Evolutionary conservation across 2,329 filamentous ascomycete genomes (phyloP), one percentile per base, ranked within the genome.

Genomic region (Phoma sp.): DNA sequence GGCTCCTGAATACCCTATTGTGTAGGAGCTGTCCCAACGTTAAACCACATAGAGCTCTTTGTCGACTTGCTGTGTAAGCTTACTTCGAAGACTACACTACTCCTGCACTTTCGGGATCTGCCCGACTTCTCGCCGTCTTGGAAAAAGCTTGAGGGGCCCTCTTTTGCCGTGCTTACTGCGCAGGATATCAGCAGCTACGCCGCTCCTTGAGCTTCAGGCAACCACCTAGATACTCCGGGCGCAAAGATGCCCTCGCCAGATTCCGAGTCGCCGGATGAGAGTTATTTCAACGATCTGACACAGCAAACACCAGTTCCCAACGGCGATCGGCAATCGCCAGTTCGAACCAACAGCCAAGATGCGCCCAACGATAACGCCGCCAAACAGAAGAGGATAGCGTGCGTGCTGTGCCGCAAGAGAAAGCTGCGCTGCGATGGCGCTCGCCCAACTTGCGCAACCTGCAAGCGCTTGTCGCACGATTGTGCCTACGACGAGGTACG

Each of bases 401-500:
- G 95, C 74, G 90, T 96, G 70, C 87, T 98, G 59, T 99, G 95
- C 73, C 84, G 93, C 67, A 95, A 93, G 77, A 85, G 93, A 71
- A 98, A 98, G 78, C 80, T 97, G 63, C 89, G 89, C 76, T 97
- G 93, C 75, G 93, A 97, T 73, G 92, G 92, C 33, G 79, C 84
- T 47, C 87, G 89, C 60, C 93, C 93, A 22, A 91, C 89, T 64
- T 96, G 93, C 72, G 91, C 89, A 66, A 96, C 92, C 24, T 97
- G 93, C 75, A 87, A 89, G 29, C 83, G 93, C n/a, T 79, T 96
- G 45, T 88, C 90, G 38, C 93, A 97, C 75, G 85, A 88, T 50
- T 96, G 93, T 78, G 87, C 89, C 57, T 96, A 96, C 71, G 92
- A 96, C 71, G 92, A 96, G 78, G 89, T 93, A 66, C 86, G 93